Conservation (phyloP, 345 rosid genomes). For the Eucalyptus rudis region DNA sequence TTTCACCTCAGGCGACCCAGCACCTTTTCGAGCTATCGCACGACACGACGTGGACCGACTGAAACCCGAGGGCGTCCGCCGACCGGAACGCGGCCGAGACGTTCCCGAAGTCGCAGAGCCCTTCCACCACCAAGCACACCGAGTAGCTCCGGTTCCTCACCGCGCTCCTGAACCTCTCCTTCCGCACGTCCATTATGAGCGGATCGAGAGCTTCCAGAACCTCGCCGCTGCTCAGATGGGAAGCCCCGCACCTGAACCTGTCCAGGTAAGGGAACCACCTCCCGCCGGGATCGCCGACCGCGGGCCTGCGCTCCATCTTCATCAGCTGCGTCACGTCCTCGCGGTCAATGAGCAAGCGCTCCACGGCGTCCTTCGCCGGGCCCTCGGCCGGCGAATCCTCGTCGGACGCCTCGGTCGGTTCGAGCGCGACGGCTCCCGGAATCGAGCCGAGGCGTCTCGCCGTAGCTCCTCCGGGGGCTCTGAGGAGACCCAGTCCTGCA, state of each 20-base stretch:
- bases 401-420: background rate
- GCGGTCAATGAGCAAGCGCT: slow-evolving; percentile 28
- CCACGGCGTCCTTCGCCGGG: slow-evolving; percentile 27
- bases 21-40: slow-evolving; percentile 89
- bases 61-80: slow-evolving; percentile 88
- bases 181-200: slow-evolving; percentile 71
- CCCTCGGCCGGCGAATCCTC: slow-evolving; percentile 6
- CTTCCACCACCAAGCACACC: slow-evolving; percentile 88
- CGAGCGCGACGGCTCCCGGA: slow-evolving; percentile 28
- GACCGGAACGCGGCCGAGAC: slow-evolving; percentile 79
- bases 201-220: slow-evolving; percentile 75
- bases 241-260: slow-evolving; percentile 42
- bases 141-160: slow-evolving; percentile 71
- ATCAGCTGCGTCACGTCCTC: slow-evolving; percentile 43
- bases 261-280: slow-evolving; percentile 88
- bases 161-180: slow-evolving; percentile 41
- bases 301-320: slow-evolving; percentile 71
- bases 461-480: background rate
- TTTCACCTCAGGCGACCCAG: slow-evolving; percentile 37
- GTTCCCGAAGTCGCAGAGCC: slow-evolving; percentile 76
- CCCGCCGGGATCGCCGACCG: background rate
- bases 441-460: slow-evolving; percentile 7
- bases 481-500: slow-evolving; percentile 2
- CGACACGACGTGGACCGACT: slow-evolving; percentile 82
- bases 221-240: slow-evolving; percentile 51